phyloP scores from a whole-genome alignment of 225 moss, liverwort and hornwort genomes.

The Pseudoscleropodium purum region DNA sequence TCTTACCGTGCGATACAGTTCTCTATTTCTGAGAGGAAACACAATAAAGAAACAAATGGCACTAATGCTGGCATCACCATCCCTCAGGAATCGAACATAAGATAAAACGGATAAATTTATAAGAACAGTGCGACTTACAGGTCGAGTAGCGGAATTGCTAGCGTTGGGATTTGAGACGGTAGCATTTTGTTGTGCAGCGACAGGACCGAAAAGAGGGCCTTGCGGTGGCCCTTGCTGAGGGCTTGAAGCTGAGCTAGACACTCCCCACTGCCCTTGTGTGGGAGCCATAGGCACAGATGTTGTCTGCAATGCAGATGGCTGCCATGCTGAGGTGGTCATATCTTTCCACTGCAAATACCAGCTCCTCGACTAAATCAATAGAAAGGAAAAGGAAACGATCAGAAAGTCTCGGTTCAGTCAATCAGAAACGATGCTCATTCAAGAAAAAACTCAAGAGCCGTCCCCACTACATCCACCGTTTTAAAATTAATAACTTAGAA shows the following conservation, averaged over 20 bases:
- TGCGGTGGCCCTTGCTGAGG: slow-evolving; percentile 47
- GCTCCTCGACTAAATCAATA: neutral
- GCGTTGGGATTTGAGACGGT: slow-evolving; percentile 16
- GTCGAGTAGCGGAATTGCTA: slow-evolving; percentile 13
- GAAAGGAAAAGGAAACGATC: neutral
- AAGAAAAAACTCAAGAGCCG: neutral
- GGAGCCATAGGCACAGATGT: slow-evolving; percentile 26
- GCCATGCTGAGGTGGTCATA: slow-evolving; percentile 75
- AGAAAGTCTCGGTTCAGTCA: neutral
- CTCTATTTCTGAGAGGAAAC: neutral
- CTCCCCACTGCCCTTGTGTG: slow-evolving; percentile 60
- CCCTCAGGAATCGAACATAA: neutral
- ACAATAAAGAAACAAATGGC: neutral
- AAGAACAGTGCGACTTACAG: slow-evolving; percentile 16
- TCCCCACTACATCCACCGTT: neutral
- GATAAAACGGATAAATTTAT: neutral
- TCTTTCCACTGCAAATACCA: slow-evolving; percentile 14
- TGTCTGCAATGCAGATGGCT: slow-evolving; percentile 52
- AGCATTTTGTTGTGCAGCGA: slow-evolving; percentile 22
- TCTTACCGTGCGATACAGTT: neutral
- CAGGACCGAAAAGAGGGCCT: slow-evolving; percentile 27
- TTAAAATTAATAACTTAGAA: neutral
- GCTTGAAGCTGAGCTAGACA: slow-evolving; percentile 34
- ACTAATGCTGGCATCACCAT: neutral
- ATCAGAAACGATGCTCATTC: neutral